Evolutionary conservation across 306 rosid genomes (phyloP).

Genomic region (Dryas octopetala): DNA sequence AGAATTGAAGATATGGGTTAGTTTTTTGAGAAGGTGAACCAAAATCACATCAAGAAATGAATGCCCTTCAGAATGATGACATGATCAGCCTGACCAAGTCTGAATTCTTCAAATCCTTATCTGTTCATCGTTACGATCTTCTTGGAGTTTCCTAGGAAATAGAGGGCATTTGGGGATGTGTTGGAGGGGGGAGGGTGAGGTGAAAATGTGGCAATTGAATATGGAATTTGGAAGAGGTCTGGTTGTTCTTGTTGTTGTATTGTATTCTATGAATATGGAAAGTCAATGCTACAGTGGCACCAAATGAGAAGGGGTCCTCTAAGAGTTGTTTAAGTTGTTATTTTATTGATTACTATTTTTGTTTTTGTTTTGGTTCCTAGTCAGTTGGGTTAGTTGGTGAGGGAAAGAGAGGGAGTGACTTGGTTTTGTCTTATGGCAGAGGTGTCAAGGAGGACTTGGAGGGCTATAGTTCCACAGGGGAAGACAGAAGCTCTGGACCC

Average conservation of each 20-base stretch:
- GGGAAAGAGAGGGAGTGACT: slow-evolving; percentile 21
- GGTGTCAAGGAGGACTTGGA: slow-evolving; percentile 39
- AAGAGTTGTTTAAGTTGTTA: slow-evolving; percentile 23
- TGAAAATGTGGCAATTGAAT: slow-evolving; percentile 15
- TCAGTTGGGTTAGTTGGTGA: slow-evolving; percentile 33
- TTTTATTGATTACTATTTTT: slow-evolving; percentile 19
- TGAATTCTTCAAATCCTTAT: slow-evolving; percentile 39
- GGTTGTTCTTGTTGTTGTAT: slow-evolving; percentile 1
- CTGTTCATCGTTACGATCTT: slow-evolving; percentile 20
- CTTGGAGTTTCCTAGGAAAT: slow-evolving; percentile 42
- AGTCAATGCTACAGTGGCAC: slow-evolving; percentile 23
- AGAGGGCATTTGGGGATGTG: slow-evolving; percentile 26
- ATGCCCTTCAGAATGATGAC: slow-evolving; percentile 22
- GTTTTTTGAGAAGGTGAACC: slow-evolving; percentile 33
- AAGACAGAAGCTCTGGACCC: slow-evolving; percentile 43
- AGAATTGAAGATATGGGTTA: background rate
- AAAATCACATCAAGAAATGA: slow-evolving; percentile 31
- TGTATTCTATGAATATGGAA: slow-evolving; percentile 27
- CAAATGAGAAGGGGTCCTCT: slow-evolving; percentile 20
- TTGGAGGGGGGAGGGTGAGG: slow-evolving; percentile 31
- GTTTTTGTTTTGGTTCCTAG: slow-evolving; percentile 16
- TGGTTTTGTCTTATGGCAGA: slow-evolving; percentile 18
- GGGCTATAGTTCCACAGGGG: slow-evolving; percentile 30
- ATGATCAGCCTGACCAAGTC: background rate
- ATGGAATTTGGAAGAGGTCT: slow-evolving; percentile 18